A percentile compares a stretch with the other conserved stretches of the same genome.
Evolutionary conservation across 2,329 filamentous ascomycete species (phyloP).

Genomic region (Paraphoma sp.): DNA sequence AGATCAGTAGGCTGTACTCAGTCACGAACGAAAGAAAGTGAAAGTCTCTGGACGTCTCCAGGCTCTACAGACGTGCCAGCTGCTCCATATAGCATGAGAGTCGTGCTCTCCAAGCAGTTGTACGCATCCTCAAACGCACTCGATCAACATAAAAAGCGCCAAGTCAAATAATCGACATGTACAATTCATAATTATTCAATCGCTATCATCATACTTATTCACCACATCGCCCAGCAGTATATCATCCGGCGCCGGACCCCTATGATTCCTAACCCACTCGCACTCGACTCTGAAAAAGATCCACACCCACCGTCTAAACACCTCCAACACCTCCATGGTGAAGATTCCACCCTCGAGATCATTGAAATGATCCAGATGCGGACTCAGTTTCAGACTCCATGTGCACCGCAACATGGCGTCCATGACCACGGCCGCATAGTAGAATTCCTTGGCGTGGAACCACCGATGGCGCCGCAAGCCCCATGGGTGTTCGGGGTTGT

Average conservation of each 20-base stretch:
- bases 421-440: slow-evolving; percentile 80
- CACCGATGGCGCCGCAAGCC: slow-evolving; percentile 78
- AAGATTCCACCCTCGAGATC: slow-evolving; percentile 92
- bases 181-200: slow-evolving; percentile 17
- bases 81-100: too few relatives aligned
- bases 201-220: slow-evolving; percentile 69
- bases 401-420: slow-evolving; percentile 86
- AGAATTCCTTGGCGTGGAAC: slow-evolving; percentile 75
- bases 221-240: slow-evolving; percentile 73
- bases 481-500: slow-evolving; percentile 71
- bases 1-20: too few relatives aligned
- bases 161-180: background rate
- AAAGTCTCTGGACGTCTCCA: too few relatives aligned
- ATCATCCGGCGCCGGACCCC: slow-evolving; percentile 68
- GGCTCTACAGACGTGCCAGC: too few relatives aligned
- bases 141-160: background rate
- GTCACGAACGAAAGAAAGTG: too few relatives aligned
- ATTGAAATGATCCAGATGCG: slow-evolving; percentile 81
- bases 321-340: slow-evolving; percentile 83
- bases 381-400: slow-evolving; percentile 87
- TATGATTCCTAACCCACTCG: slow-evolving; percentile 74
- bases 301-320: slow-evolving; percentile 92
- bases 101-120: background rate
- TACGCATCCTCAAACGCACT: background rate
- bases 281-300: slow-evolving; percentile 95